Conservation (phyloP, 108 stramenopile genomes). For the Nitzschia putrida region DNA sequence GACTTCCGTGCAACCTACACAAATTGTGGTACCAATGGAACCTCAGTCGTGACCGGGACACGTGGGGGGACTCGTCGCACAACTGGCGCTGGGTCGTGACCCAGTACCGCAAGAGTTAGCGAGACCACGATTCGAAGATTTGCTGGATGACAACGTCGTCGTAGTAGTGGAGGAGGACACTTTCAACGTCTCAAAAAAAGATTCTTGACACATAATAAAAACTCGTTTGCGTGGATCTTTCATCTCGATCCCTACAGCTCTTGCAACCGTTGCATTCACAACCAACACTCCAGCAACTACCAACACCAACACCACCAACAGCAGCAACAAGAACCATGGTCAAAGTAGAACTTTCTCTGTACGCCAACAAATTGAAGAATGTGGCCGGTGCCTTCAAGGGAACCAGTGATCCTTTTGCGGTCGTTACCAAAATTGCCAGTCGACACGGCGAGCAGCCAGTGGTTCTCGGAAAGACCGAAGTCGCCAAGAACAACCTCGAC, state of each 20-base stretch:
- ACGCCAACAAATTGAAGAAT: slow-evolving; percentile 66
- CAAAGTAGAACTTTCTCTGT: slow-evolving; percentile 54
- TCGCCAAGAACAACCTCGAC: slow-evolving; percentile 66
- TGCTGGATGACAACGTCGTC: neutral
- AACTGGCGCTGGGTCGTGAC: neutral
- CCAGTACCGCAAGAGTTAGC: slow-evolving; percentile 1
- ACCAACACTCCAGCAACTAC: no score
- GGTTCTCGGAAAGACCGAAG: slow-evolving; percentile 75
- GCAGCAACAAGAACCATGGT: slow-evolving; percentile 12
- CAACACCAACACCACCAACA: neutral
- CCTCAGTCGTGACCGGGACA: no score
- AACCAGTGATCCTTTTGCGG: slow-evolving; percentile 71
- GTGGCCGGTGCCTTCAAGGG: slow-evolving; percentile 74
- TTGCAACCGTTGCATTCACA: no score
- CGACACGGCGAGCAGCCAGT: slow-evolving; percentile 43
- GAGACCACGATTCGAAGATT: slow-evolving; percentile 1
- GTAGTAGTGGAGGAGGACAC: no score
- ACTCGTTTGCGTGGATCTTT: no score
- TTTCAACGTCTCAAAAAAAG: neutral
- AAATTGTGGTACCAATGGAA: no score
- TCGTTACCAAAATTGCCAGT: slow-evolving; percentile 63
- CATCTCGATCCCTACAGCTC: no score
- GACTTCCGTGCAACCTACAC: no score
- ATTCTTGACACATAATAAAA: neutral
- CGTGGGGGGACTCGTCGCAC: no score